phyloP scores from a whole-genome alignment of 441 rosid species.

The Arabidopsis hybrid region DNA sequence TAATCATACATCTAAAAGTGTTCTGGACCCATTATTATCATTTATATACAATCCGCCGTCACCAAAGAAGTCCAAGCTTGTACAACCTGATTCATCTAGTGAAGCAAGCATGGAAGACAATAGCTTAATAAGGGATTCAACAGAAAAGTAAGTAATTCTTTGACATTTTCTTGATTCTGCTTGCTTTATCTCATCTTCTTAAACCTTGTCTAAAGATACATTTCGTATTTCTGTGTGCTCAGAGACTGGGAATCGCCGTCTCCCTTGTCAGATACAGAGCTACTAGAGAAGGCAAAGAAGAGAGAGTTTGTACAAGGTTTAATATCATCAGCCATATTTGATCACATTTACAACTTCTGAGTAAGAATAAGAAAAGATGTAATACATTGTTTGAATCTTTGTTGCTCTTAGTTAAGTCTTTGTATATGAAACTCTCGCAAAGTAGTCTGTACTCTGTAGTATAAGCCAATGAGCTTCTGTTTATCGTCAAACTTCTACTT shows the following conservation, averaged over 20 bases:
- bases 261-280: constrained; percentile 53
- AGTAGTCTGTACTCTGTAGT: constrained; percentile 29
- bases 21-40: constrained; percentile 68
- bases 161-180: not conserved
- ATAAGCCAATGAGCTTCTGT: constrained; percentile 30
- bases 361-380: constrained; percentile 17
- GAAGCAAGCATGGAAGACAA: constrained; percentile 48
- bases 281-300: constrained; percentile 52
- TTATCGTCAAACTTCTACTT: constrained; percentile 24
- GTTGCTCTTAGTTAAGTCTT: constrained; percentile 30
- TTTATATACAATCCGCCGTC: constrained; percentile 56
- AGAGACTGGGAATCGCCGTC: constrained; percentile 43
- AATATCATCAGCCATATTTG: constrained; percentile 52
- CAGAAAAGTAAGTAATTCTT: constrained; percentile 55
- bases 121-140: constrained; percentile 39
- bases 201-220: not conserved
- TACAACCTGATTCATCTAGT: constrained; percentile 44
- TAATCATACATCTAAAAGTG: constrained; percentile 56
- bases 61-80: constrained; percentile 46
- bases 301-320: constrained; percentile 59
- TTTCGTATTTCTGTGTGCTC: constrained; percentile 30
- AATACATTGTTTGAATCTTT: constrained; percentile 36
- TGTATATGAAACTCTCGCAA: constrained; percentile 27
- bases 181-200: not conserved
- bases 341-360: constrained; percentile 49